phyloP scores from a whole-genome alignment of 2,329 filamentous ascomycete genomes.

The Venturia aucupariae region DNA sequence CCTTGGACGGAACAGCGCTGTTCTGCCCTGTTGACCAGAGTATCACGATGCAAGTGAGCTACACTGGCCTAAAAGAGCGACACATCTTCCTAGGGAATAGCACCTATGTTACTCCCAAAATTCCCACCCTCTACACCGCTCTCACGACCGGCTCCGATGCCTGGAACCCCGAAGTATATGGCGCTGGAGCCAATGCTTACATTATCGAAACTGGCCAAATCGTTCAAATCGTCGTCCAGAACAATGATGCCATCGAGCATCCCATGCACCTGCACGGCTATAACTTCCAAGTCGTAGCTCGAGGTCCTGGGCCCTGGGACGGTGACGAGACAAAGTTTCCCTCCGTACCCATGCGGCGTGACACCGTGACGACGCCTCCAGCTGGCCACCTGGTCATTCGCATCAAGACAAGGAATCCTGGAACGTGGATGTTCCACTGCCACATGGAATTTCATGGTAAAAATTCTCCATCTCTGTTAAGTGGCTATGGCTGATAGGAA shows the following conservation, averaged over 20 bases:
- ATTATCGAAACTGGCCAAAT: conserved; percentile 57
- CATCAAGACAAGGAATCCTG: conserved; percentile 46
- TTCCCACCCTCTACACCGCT: conserved; percentile 71
- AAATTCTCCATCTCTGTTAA: conserved; percentile 19
- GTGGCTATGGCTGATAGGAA: not conserved
- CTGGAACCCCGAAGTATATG: conserved; percentile 36
- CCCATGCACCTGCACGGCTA: conserved; percentile 72
- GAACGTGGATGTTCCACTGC: conserved; percentile 22
- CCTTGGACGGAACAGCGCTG: not conserved
- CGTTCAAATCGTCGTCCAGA: conserved; percentile 67
- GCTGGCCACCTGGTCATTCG: conserved; percentile 48
- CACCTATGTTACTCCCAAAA: conserved; percentile 64
- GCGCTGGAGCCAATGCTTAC: conserved; percentile 42
- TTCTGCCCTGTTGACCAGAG: not conserved
- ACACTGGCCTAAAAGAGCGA: not conserved
- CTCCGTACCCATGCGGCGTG: conserved; percentile 35
- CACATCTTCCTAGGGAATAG: not conserved
- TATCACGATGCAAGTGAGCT: conserved; percentile 5
- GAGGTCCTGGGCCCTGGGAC: conserved; percentile 11
- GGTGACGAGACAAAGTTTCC: conserved; percentile 22
- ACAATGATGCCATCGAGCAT: conserved; percentile 60
- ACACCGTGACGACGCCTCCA: conserved; percentile 45
- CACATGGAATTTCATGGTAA: conserved; percentile 35
- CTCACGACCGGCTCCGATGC: conserved; percentile 45
- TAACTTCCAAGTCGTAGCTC: conserved; percentile 52